These are phyloP conservation scores for Rusavskia elegans DNA, from an alignment of 495 filamentous ascomycete genomes.

Conservation along the genomic window DNA sequence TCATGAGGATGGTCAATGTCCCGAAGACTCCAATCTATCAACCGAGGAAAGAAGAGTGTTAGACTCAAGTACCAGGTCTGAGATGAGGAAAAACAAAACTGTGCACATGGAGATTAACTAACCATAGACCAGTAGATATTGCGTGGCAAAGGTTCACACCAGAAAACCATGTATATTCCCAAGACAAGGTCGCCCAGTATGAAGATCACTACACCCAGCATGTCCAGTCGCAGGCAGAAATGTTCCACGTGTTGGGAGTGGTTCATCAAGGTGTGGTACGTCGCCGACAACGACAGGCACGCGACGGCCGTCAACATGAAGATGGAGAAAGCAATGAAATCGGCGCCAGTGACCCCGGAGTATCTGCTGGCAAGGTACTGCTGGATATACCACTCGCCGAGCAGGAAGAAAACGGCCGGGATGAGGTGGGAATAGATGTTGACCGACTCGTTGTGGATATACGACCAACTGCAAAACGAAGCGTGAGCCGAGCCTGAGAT, in stretches of 20 bases:
- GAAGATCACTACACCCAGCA: conserved; percentile 33
- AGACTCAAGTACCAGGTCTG: neutral
- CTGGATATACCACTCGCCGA: conserved; percentile 10
- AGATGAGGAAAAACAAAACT: no score
- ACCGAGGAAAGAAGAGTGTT: no score
- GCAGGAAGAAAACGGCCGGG: conserved; percentile 34
- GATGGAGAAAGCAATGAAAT: conserved; percentile 26
- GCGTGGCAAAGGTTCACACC: no score
- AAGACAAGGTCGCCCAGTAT: conserved; percentile 38
- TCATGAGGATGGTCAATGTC: conserved; percentile 53
- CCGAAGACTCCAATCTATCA: no score
- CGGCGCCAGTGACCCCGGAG: conserved; percentile 2
- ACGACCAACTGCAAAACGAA: conserved; percentile 38
- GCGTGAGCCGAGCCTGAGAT: conserved; percentile 17
- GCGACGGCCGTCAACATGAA: conserved; percentile 33
- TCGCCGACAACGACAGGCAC: conserved; percentile 18
- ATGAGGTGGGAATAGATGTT: conserved; percentile 87
- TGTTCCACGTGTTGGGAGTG: conserved; percentile 23
- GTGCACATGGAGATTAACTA: no score
- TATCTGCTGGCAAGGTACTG: conserved; percentile 12
- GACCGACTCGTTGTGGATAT: conserved; percentile 83
- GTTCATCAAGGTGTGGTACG: conserved; percentile 33
- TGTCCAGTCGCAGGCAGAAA: conserved; percentile 29
- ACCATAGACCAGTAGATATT: no score
- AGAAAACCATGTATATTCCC: conserved; percentile 34